Conservation (phyloP, 306 rosid genomes). For the Fragaria nilgerrensis region DNA sequence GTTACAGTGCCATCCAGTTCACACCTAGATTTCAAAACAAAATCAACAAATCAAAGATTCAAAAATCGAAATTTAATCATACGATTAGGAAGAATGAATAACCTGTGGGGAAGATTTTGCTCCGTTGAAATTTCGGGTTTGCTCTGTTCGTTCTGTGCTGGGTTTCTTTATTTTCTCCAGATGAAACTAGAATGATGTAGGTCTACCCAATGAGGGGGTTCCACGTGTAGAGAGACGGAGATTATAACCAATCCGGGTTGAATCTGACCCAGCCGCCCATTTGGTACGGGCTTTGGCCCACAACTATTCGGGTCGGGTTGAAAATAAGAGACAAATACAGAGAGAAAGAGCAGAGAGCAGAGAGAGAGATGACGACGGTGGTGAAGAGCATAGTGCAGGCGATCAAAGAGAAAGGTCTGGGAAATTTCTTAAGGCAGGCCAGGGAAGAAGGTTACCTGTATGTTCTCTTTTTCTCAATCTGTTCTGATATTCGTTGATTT, state of each 20-base stretch:
- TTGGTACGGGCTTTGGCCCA: neutral
- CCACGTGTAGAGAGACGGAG: slow-evolving; percentile 31
- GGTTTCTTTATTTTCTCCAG: neutral
- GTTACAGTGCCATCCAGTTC: neutral
- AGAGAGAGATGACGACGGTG: slow-evolving; percentile 72
- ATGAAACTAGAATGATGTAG: slow-evolving; percentile 35
- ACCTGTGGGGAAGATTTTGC: neutral
- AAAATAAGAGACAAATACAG: neutral
- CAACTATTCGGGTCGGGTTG: neutral
- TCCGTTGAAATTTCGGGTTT: slow-evolving; percentile 4
- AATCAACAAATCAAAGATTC: neutral
- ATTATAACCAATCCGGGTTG: neutral
- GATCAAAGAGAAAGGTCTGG: slow-evolving; percentile 75
- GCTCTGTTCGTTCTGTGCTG: neutral
- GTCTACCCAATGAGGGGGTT: slow-evolving; percentile 27
- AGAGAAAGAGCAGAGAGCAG: neutral
- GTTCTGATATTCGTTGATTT: neutral
- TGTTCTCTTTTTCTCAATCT: neutral
- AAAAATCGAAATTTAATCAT: no score
- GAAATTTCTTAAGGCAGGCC: slow-evolving; percentile 57
- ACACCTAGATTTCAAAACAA: neutral
- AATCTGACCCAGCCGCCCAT: neutral
- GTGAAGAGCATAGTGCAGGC: slow-evolving; percentile 58
- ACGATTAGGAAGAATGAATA: neutral
- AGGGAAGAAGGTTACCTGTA: slow-evolving; percentile 80